Percentiles rank a stretch among this genome's conserved stretches.
phyloP scores from a whole-genome alignment of 1,284 basidiomycete species.

The Fomitopsis betulina region DNA sequence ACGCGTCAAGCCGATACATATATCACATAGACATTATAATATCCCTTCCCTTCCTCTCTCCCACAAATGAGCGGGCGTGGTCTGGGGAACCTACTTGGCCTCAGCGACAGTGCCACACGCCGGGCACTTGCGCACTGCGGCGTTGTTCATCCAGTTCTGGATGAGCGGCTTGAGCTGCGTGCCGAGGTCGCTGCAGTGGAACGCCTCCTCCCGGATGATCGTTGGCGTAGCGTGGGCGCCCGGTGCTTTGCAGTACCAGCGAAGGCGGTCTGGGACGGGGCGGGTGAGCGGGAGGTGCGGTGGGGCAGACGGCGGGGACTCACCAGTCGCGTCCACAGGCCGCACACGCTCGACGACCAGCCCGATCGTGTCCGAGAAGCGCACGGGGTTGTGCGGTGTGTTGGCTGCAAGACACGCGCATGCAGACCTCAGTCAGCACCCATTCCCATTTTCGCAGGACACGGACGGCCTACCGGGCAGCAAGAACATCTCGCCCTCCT shows the following conservation, averaged over 20 bases:
- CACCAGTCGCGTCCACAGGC: slow-evolving; percentile 59
- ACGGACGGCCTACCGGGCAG: slow-evolving; percentile 66
- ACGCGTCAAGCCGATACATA: too few species aligned
- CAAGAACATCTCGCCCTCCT: slow-evolving; percentile 95
- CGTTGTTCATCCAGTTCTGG: slow-evolving; percentile 65
- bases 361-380: slow-evolving; percentile 88
- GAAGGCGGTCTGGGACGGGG: slow-evolving; percentile 68
- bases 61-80: neutral
- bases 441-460: neutral
- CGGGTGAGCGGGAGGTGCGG: neutral
- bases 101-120: slow-evolving; percentile 67
- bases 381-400: slow-evolving; percentile 92
- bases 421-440: too few species aligned
- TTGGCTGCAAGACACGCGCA: slow-evolving; percentile 54
- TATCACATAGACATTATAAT: too few species aligned
- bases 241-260: slow-evolving; percentile 88
- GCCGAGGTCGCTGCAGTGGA: slow-evolving; percentile 90
- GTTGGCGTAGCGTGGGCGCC: slow-evolving; percentile 64
- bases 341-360: slow-evolving; percentile 93
- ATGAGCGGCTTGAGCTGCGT: slow-evolving; percentile 94
- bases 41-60: neutral
- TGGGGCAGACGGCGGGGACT: slow-evolving; percentile 8
- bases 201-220: slow-evolving; percentile 81
- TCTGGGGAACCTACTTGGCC: slow-evolving; percentile 40
- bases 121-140: slow-evolving; percentile 62